Percentiles rank a stretch among this genome's conserved stretches.
phyloP scores from a whole-genome alignment of 805 yeast species.

The Monosporozyma servazzii region DNA sequence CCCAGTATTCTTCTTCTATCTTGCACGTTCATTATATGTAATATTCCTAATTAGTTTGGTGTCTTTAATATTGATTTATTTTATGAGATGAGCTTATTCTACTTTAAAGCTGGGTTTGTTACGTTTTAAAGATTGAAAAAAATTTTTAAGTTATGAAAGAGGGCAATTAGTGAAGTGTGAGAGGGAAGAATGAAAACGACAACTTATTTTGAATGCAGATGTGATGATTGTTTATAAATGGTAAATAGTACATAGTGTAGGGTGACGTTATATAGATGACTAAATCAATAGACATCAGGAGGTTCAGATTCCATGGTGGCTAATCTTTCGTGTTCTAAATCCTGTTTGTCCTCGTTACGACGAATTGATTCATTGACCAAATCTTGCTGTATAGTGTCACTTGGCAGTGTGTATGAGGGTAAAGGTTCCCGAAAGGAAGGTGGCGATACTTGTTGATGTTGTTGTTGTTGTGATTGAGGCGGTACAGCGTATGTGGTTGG shows the following conservation, averaged over 20 bases:
- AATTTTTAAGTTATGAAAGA: neutral
- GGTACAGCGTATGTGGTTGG: neutral
- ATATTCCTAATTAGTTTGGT: neutral
- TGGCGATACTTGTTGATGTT: neutral
- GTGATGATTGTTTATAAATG: neutral
- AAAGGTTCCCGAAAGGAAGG: neutral
- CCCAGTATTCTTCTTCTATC: constrained; percentile 87
- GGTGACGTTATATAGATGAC: no score
- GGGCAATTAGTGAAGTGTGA: neutral
- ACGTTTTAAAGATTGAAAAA: no score
- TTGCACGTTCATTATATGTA: constrained; percentile 20
- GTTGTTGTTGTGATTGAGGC: neutral
- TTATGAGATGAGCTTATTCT: neutral
- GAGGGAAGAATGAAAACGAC: no score
- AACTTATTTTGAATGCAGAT: neutral
- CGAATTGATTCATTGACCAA: neutral
- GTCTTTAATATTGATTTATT: no score
- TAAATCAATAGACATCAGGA: constrained; percentile 16
- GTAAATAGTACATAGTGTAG: neutral
- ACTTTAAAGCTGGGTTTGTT: neutral
- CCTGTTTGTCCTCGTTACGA: constrained; percentile 31
- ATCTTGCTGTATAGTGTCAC: neutral
- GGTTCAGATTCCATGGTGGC: constrained; percentile 37
- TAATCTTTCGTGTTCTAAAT: constrained; percentile 32
- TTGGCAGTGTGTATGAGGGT: neutral